Evolutionary conservation across 2,329 filamentous ascomycete species (phyloP), one percentile per base, ranked within the genome.

Genomic region (Monilinia fructigena): DNA sequence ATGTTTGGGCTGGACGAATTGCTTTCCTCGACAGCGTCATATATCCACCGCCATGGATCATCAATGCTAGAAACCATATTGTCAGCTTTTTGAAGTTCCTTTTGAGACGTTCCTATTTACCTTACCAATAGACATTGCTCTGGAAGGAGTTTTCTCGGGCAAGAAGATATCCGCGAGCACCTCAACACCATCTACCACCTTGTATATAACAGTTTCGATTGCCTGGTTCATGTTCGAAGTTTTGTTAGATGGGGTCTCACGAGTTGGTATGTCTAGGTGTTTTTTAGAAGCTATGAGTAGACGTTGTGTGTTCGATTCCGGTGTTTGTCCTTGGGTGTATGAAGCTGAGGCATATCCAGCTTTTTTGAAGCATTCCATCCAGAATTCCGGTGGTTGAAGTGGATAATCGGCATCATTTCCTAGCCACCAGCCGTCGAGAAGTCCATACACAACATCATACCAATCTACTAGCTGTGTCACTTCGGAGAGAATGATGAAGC

Each of bases 391-490:
- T 75, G 71, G 12, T 71, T 67, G 56, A 72, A 74, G 3, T 4
- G 55, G 38, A 45, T 45, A 45, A 58, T 45, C 40, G 38, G 38
- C 26, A 7, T 58, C 55, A 20, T 58, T 28, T 20, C 38, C 50
- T 55, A 72, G 53, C 74, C 74, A 75, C 74, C 74, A 75, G 6
- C 74, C 72, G 42, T 75, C 74, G 2, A 75, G 65, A 3, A 73
- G 68, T 11, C 73, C 74, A 65, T 72, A 72, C 7, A 74, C 68
- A 12, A 75, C 26, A 63, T 75, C 74, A 42, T 71, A 65, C 71
- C 70, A 75, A 50, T 60, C 67, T 2, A 72, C 11, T 6, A 55
- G 65, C 40, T 61, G 31, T 1, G 74, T 75, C 26, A 75, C 65
- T 62, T 74, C 74, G 2, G 71, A 55, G 26, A 74, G 55, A 6